phyloP scores from a whole-genome alignment of 1,139 yeast genomes.

The Lodderomyces margitis region DNA sequence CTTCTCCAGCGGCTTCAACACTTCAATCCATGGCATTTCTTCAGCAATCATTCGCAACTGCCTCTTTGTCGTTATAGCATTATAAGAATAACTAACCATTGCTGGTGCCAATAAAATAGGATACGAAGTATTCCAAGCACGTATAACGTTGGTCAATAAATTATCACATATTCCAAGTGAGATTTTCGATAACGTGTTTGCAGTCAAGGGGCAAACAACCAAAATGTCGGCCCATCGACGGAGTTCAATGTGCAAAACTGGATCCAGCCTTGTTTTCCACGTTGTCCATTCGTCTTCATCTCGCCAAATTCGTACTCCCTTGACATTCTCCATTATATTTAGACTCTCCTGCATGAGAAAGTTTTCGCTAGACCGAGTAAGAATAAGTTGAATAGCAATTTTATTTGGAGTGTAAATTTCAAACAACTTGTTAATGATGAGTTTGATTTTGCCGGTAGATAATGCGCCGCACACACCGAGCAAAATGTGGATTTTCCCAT shows the following conservation, averaged over 20 bases:
- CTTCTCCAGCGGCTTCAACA: constrained; percentile 87
- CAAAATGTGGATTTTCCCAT: constrained; percentile 82
- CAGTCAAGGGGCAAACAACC: constrained; percentile 85
- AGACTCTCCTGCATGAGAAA: constrained; percentile 64
- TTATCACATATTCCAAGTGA: constrained; percentile 90
- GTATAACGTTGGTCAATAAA: constrained; percentile 76
- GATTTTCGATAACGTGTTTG: constrained; percentile 86
- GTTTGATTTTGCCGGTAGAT: constrained; percentile 71
- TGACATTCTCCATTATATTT: constrained; percentile 31
- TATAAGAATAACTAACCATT: constrained; percentile 89
- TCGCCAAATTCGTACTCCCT: constrained; percentile 71
- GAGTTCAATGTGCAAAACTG: constrained; percentile 88
- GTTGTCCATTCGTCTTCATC: constrained; percentile 91
- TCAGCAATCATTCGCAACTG: constrained; percentile 74
- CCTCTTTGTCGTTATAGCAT: constrained; percentile 80
- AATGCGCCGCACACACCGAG: constrained; percentile 91
- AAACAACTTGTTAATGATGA: constrained; percentile 70
- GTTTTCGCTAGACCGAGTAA: constrained; percentile 81
- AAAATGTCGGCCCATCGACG: constrained; percentile 95
- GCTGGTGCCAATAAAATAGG: constrained; percentile 91
- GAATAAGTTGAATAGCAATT: constrained; percentile 73
- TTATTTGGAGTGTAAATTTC: constrained; percentile 76
- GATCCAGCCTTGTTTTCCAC: constrained; percentile 84
- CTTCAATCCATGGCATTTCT: constrained; percentile 90
- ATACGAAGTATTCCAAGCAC: constrained; percentile 90